A percentile compares a stretch with the other conserved stretches of the same genome.
Conservation (phyloP, 345 rosid genomes). For the Eucalyptus victrix region DNA sequence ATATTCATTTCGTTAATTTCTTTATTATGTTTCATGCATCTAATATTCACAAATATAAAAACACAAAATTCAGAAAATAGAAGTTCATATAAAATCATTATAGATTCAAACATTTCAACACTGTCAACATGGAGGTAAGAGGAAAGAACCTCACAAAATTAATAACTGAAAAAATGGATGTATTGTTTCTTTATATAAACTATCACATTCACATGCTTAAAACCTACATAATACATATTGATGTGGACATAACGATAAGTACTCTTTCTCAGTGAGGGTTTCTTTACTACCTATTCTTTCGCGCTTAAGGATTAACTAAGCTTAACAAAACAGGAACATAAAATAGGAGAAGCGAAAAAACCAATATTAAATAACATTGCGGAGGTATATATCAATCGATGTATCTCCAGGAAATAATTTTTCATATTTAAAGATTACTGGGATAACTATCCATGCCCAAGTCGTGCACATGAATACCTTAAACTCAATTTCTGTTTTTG, state of each 20-base stretch:
- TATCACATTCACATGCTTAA: background rate
- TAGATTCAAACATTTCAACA: background rate
- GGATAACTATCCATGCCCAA: background rate
- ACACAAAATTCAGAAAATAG: background rate
- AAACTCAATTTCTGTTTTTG: background rate
- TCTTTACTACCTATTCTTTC: background rate
- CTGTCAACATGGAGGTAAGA: background rate
- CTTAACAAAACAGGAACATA: background rate
- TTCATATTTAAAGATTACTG: background rate
- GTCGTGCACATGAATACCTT: background rate
- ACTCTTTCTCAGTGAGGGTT: background rate
- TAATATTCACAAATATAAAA: background rate
- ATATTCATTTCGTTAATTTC: background rate
- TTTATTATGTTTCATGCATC: background rate
- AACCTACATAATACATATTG: background rate
- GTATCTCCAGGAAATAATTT: background rate
- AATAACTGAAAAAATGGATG: background rate
- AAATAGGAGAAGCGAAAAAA: background rate
- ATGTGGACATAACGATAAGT: background rate
- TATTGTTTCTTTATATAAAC: background rate
- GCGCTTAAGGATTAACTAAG: background rate
- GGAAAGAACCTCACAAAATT: background rate
- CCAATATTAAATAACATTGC: background rate
- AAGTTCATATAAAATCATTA: background rate
- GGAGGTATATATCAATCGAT: background rate